Percentiles rank a stretch among this genome's conserved stretches.
Conservation (phyloP, 2,329 filamentous ascomycete genomes). For the Cladosporium sp. region DNA sequence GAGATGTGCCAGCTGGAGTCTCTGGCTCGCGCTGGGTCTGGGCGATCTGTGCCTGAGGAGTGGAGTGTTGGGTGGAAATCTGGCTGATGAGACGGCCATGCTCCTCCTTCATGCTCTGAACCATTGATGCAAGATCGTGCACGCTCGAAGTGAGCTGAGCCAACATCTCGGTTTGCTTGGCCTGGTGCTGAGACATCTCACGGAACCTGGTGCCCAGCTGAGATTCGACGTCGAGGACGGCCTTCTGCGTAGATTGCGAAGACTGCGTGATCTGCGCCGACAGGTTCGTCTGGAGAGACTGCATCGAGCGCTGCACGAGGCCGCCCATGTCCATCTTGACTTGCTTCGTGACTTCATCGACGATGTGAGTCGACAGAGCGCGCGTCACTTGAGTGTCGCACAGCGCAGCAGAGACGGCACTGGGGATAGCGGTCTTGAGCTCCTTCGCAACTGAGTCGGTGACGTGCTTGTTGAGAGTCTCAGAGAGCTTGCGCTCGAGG, state of each 20-base stretch:
- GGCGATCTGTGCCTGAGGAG: background rate
- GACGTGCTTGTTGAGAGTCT: constrained; percentile 63
- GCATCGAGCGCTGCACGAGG: constrained; percentile 63
- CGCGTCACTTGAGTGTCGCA: constrained; percentile 71
- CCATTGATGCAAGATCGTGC: constrained; percentile 3
- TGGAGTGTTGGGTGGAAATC: background rate
- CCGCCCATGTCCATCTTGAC: constrained; percentile 15
- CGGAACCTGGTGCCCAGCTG: constrained; percentile 10
- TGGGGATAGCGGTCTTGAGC: constrained; percentile 65
- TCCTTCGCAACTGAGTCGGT: constrained; percentile 67
- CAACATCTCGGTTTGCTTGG: constrained; percentile 7
- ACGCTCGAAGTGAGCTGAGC: constrained; percentile 11
- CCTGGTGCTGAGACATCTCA: constrained; percentile 4
- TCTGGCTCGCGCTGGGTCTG: background rate
- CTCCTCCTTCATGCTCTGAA: constrained; percentile 10
- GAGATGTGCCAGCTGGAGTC: background rate
- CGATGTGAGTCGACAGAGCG: constrained; percentile 67
- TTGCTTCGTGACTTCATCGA: constrained; percentile 58
- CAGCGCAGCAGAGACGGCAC: constrained; percentile 62
- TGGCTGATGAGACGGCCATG: constrained; percentile 2
- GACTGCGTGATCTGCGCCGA: constrained; percentile 52
- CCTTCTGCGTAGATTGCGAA: constrained; percentile 57
- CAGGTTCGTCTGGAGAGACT: constrained; percentile 48
- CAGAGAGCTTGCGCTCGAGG: constrained; percentile 67
- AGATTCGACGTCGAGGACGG: constrained; percentile 62